Evolutionary conservation across 2,329 filamentous ascomycete species (phyloP), one percentile per base, ranked within the genome.

Genomic region (Magnaporthiopsis poae): DNA sequence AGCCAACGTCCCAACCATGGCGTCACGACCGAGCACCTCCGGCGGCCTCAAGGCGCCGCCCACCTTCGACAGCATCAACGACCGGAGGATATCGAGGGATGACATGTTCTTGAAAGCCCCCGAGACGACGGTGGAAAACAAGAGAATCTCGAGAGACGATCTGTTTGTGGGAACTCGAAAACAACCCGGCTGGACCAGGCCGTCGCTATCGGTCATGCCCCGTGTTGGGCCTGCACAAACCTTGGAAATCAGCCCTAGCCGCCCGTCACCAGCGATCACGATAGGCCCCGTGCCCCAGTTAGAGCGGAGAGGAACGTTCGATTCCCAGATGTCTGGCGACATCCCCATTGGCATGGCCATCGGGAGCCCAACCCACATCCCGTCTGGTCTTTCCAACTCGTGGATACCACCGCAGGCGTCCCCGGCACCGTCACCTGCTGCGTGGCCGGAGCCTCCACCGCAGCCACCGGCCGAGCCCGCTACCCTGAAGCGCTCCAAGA

Each of bases 321-420:
- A 81, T 67, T 80, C 80, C 11, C 71, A 79, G 65, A 75, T 73
- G 36, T 79, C 80, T 2, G 76, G 78, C 9, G 79, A 80, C 61
- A 77, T 79, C 68, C 81, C 79, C 70, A 92, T 92, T 68, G 90
- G 90, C 12, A 88, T 92, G 82, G 90, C 90, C 1, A 77, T 92
- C 66, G 90, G 89, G 39, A 92, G 89, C 72, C 90, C 90, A 31
- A 78, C 81, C n/a, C 78, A 79, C 59, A 75, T 77, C 21, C 77
- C 78, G 4, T 46, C 73, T 72, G 31, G 63, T 31, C 60, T 69
- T 64, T 63, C 68, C 64, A 52, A 7, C 29, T 33, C 13, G 46
- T 67, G 59, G 68, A 61, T 33, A 61, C 68, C 68, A 62, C 70
- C n/a, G 21, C 46, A 36, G 59, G 64, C 59, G 13, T 66, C 29